Evolutionary conservation across 2,329 filamentous ascomycete species (phyloP).

Genomic region (Acrocalymma vagum): DNA sequence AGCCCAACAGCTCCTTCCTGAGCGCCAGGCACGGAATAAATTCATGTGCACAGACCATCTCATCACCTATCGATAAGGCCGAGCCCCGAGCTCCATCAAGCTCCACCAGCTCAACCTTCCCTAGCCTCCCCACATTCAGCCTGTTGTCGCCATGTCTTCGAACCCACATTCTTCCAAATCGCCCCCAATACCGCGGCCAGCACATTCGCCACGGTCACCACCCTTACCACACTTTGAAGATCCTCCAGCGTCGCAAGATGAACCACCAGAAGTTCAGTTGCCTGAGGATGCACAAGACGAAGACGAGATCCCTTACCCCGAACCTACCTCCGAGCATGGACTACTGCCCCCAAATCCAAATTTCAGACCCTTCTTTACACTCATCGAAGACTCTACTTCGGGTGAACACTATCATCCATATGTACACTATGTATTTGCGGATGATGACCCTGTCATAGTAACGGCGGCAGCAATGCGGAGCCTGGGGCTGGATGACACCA

Average conservation of each 20-base stretch:
- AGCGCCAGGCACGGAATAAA: not conserved
- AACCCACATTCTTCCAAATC: slow-evolving; percentile 26
- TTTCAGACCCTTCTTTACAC: slow-evolving; percentile 85
- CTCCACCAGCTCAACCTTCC: slow-evolving; percentile 28
- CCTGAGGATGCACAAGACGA: slow-evolving; percentile 31
- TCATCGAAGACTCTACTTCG: slow-evolving; percentile 79
- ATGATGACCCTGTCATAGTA: slow-evolving; percentile 84
- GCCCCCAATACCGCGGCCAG: slow-evolving; percentile 22
- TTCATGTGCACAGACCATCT: slow-evolving; percentile 27
- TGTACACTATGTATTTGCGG: slow-evolving; percentile 91
- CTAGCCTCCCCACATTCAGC: slow-evolving; percentile 22
- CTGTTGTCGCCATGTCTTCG: slow-evolving; percentile 36
- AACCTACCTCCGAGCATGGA: slow-evolving; percentile 41
- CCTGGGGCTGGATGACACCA: slow-evolving; percentile 58
- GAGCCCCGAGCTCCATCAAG: slow-evolving; percentile 27
- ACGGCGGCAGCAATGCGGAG: slow-evolving; percentile 69
- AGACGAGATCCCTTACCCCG: slow-evolving; percentile 43
- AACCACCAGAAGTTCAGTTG: slow-evolving; percentile 26
- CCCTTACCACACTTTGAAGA: slow-evolving; percentile 32
- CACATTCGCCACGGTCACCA: slow-evolving; percentile 36
- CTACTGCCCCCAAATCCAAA: slow-evolving; percentile 53
- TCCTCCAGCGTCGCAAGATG: slow-evolving; percentile 22
- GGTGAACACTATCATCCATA: slow-evolving; percentile 82
- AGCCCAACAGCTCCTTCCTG: not conserved
- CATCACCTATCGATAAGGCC: slow-evolving; percentile 29